Evolutionary conservation across 2,329 filamentous ascomycete genomes (phyloP), one percentile per base, ranked within the genome.

Genomic region (Diaporthe ilicicola): DNA sequence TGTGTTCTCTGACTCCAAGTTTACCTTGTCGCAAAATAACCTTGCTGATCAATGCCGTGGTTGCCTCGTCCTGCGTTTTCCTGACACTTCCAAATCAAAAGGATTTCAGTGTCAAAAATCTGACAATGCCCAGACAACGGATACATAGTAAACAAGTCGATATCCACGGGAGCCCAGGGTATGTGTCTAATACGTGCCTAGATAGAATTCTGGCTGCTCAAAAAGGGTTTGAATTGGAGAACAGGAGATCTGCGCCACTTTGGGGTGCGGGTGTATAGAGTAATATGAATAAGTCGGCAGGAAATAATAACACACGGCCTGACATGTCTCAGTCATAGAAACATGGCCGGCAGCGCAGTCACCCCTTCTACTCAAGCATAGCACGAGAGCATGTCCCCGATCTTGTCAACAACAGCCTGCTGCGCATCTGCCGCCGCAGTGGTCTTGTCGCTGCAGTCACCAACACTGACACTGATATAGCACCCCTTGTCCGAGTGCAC

Each of bases 401-500:
- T 75, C 78, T 87, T 90, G 27, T 84, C 77, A 73, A 87, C 70
- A 48, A 90, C 88, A 32, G 82, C 77, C 3, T 77, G 81, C 81
- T 91, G 89, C 76, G 82, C 78, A 2, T 81, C 84, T 48, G 84
- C 84, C 71, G 84, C 77, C 0, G 86, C 88, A 61, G 90, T 91
- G 1, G 84, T 84, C 85, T 92, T 93, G 70, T 89, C 86, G 2
- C 78, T 80, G 12, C 90, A 87, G 75, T 88, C 82, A 0, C 88
- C 91, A 6, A 92, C 86, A 73, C 89, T 92, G 54, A 93, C 84
- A 50, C 89, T 88, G 24, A 88, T 87, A 78, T 86, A 89, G 76
- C 91, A 93, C 0, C 86, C 88, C 1, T 79, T 80, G 2, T 82
- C 79, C 1, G 82, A 79, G 2, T 82, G 74, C 7, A 87, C 79